Evolutionary conservation across 208 protist species (phyloP).

Genomic region (Trichomonas tenax): DNA sequence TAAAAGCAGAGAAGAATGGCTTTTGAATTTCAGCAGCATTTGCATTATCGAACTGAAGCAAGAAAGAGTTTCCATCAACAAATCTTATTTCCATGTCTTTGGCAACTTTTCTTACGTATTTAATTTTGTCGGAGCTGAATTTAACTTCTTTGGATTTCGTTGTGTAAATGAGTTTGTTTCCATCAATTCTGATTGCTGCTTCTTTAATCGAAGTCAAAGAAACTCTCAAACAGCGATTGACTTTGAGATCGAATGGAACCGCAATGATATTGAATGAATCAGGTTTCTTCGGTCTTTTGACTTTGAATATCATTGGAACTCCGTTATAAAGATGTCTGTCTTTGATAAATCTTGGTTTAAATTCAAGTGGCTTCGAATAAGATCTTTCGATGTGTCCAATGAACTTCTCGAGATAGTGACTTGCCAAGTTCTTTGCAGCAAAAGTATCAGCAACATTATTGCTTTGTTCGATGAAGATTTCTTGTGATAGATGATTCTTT

Average conservation of each 20-base stretch:
- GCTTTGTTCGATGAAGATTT: not conserved
- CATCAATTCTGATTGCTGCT: not conserved
- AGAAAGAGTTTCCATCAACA: not conserved
- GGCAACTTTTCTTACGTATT: not conserved
- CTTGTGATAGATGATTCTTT: not conserved
- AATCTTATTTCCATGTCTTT: not conserved
- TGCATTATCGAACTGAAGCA: not conserved
- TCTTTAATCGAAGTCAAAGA: not conserved
- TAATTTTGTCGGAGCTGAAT: not conserved
- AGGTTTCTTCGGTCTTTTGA: not conserved
- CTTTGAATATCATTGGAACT: not conserved
- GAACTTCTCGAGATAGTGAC: not conserved
- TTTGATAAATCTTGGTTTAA: not conserved
- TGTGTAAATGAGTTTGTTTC: not conserved
- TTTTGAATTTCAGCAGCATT: not conserved
- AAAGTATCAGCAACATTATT: not conserved
- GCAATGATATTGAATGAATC: not conserved
- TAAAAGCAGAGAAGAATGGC: not conserved
- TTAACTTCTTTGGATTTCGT: not conserved
- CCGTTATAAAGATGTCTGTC: not conserved
- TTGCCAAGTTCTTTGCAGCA: not conserved
- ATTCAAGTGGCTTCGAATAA: not conserved
- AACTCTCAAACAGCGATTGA: not conserved
- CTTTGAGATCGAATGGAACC: not conserved
- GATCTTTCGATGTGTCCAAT: not conserved